Percentiles rank a stretch among this genome's conserved stretches.
These are phyloP conservation scores for Wakefieldia striispora DNA, from an alignment of 768 basidiomycete genomes.

Conservation along the genomic window DNA sequence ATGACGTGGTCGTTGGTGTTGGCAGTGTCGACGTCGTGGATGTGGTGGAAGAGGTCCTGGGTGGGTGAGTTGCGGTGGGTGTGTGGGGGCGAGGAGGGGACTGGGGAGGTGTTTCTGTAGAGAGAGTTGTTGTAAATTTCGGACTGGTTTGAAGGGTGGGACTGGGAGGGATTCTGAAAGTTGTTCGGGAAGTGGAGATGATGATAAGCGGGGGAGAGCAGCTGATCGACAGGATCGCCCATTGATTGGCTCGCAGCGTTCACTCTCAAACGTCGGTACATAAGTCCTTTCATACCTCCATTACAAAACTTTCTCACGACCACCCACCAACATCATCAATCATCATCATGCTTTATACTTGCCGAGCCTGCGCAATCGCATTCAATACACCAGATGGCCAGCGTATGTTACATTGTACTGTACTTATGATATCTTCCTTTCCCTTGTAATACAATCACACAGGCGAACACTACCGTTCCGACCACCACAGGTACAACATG, in stretches of 20 bases:
- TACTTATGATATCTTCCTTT: too few species aligned
- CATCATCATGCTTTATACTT: constrained; percentile 66
- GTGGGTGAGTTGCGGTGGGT: constrained; percentile 24
- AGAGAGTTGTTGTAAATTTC: constrained; percentile 20
- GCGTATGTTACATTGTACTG: too few species aligned
- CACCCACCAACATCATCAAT: too few species aligned
- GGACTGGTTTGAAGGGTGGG: constrained; percentile 21
- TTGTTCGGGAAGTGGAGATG: constrained; percentile 36
- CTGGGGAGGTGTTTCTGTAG: constrained; percentile 33
- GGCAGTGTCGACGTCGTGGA: constrained; percentile 21
- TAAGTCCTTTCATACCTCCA: too few species aligned
- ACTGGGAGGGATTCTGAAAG: constrained; percentile 20
- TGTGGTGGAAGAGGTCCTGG: constrained; percentile 31
- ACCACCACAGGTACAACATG: constrained; percentile 98
- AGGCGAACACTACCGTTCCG: constrained; percentile 89
- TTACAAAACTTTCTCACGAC: too few species aligned
- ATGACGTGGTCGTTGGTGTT: constrained; percentile 26
- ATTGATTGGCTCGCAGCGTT: constrained; percentile 47
- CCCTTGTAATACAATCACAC: too few species aligned
- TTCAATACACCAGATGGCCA: constrained; percentile 83
- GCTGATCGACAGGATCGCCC: constrained; percentile 58
- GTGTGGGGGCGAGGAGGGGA: constrained; percentile 29
- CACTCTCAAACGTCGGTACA: constrained; percentile 21
- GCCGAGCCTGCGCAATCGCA: constrained; percentile 87
- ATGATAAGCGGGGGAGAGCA: constrained; percentile 60